Evolutionary conservation across 345 rosid genomes (phyloP), one percentile per base, ranked within the genome.

Genomic region (Brassica carinata): DNA sequence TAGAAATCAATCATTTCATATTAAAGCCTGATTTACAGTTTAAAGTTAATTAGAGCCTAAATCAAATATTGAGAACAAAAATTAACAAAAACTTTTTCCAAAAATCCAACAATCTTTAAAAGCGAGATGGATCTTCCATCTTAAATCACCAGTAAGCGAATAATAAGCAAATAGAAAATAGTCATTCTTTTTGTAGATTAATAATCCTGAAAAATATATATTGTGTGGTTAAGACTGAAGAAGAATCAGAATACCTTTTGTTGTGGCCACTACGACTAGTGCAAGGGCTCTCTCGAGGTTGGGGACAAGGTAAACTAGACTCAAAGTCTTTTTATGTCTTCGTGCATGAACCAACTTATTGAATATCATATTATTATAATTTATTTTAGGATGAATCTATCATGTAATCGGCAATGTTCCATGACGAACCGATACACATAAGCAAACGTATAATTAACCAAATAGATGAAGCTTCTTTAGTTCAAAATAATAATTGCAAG

Each of bases 241-340:
- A 4, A 58, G 77, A 79, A 79, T 79, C 74, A 72, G 77, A 72
- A 79, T 79, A 4, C 66, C 31, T 26, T 53, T 53, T 64, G 81
- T 64, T 64, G 71, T 78, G 67, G n/a, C 81, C 81, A 71, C 72
- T 53, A 78, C 72, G 71, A 78, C 71, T 78, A 71, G 81, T 64
- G 65, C 8, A 71, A 51, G 66, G 36, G 72, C 18, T 71, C 81
- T 73, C 69, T 65, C 67, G 73, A 79, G 73, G 61, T 30, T 79
- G 64, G 69, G 76, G 82, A 79, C 77, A 79, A 72, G 10, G 23
- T 38, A 45, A 64, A 58, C 72, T 79, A 55, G 77, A 77, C 57
- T 40, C 53, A 3, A 71, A 61, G 65, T 53, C 7, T 4, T 77
- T 63, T 40, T 66, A 13, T 14, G 77, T 79, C 77, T 79, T 73